Evolutionary conservation across 768 basidiomycete species (phyloP), one percentile per base, ranked within the genome.

Genomic region (Tulasnella sp.): DNA sequence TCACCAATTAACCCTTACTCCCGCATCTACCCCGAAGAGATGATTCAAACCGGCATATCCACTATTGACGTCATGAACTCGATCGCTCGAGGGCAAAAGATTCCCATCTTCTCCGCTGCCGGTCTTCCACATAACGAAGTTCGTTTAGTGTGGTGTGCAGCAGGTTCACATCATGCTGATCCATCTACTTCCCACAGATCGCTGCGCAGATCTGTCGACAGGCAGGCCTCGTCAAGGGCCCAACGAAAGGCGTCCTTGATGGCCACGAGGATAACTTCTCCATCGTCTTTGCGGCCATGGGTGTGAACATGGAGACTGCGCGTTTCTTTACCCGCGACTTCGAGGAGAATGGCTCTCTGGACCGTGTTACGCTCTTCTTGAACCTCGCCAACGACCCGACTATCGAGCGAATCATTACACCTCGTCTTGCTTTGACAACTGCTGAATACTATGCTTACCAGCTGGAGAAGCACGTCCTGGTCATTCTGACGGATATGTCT

Each of bases 181-280:
- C 61, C 66, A 62, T 60, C 9, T 22, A 45, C 19, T 46, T 2
- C 29, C 8, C 5, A 48, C 67, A 97, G 92, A 98, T 99, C 71
- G 96, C 96, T 67, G 96, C 96, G 46, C 96, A 99, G 80, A 99
- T 98, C 70, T 97, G 98, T 76, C 91, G 96, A 70, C 96, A 99
- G 76, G 90, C 96, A 34, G 96, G 94, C 63, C 76, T 99, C 61
- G 96, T 99, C 68, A 92, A 92, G 74, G 79, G 92, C 48, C 94
- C 96, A 5, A 92, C 89, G 49, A 98, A 98, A 73, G 92, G 89
- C 67, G 92, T 94, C 15, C 93, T 93, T 68, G 96, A 99, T 68
- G 94, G 92, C 58, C 94, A 98, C 73, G 94, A 96, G 77, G 94
- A 99, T 75, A 99, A 99, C 73, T 99, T 99, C 80, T 94, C 92